Evolutionary conservation across 73 alveolate genomes (phyloP).

Genomic region (Paramecium caudatum): DNA sequence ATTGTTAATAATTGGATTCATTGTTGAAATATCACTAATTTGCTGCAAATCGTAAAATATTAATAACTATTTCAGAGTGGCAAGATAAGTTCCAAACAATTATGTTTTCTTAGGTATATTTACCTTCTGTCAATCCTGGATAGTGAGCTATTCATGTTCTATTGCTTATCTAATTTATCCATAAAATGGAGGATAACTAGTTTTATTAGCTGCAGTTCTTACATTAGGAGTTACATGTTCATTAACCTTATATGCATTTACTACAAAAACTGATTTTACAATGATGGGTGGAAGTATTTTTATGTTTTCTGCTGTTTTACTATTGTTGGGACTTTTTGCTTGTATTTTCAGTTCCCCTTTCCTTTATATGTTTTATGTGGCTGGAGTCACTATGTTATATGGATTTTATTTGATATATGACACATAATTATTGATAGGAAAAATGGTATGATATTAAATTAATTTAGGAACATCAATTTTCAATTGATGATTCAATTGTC

Average conservation of each 20-base stretch:
- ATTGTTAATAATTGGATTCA: conserved; percentile 72
- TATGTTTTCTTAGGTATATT: conserved; percentile 87
- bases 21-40: conserved; percentile 71
- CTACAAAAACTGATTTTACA: conserved; percentile 92
- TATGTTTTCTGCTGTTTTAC: conserved; percentile 77
- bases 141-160: conserved; percentile 90
- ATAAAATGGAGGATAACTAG: conserved; percentile 74
- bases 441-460: conserved; percentile 26
- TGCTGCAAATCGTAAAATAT: conserved; percentile 73
- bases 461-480: conserved; percentile 31
- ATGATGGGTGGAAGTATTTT: conserved; percentile 83
- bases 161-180: conserved; percentile 38
- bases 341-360: conserved; percentile 66
- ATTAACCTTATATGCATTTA: conserved; percentile 93
- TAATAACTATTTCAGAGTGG: conserved; percentile 56
- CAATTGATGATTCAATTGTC: conserved; percentile 79
- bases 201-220: conserved; percentile 91
- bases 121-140: conserved; percentile 93
- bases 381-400: conserved; percentile 75
- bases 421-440: conserved; percentile 81
- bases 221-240: conserved; percentile 92
- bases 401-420: conserved; percentile 83
- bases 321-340: conserved; percentile 82
- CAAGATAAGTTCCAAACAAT: conserved; percentile 94
- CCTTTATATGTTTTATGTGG: conserved; percentile 72